Conservation (phyloP, 2,329 filamentous ascomycete genomes). For the Fonsecaea pugnacius region DNA sequence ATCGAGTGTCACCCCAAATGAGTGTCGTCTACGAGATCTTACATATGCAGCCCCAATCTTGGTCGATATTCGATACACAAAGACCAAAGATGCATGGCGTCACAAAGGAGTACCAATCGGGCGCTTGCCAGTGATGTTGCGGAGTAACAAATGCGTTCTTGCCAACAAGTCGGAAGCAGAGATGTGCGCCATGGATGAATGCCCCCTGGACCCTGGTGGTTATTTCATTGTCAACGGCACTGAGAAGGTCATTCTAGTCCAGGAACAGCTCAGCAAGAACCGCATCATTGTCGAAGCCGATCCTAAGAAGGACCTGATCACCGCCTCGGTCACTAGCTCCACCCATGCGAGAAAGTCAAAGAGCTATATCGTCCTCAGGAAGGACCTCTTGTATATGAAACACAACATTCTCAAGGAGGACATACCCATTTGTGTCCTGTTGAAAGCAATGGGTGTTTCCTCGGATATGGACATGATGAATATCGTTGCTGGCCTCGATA, state of each 20-base stretch:
- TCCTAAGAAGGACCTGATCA: constrained; percentile 87
- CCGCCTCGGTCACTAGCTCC: constrained; percentile 93
- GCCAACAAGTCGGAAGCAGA: constrained; percentile 80
- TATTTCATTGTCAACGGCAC: constrained; percentile 98
- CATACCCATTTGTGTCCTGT: constrained; percentile 89
- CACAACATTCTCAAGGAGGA: constrained; percentile 94
- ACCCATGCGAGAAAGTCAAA: constrained; percentile 98
- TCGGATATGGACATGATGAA: constrained; percentile 95
- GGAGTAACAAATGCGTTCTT: constrained; percentile 90
- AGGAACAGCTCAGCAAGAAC: constrained; percentile 99
- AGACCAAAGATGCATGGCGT: constrained; percentile 76
- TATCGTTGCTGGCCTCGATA: constrained; percentile 85
- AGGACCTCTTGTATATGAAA: constrained; percentile 83
- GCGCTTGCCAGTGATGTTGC: constrained; percentile 93
- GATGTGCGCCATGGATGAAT: constrained; percentile 94
- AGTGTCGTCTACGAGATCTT: constrained; percentile 93
- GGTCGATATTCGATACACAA: constrained; percentile 87
- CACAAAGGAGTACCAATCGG: constrained; percentile 78
- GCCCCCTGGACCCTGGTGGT: constrained; percentile 90
- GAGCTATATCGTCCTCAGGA: constrained; percentile 92
- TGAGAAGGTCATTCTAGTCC: constrained; percentile 97
- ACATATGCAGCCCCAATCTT: constrained; percentile 96
- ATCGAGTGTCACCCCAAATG: constrained; percentile 80
- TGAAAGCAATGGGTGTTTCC: constrained; percentile 91
- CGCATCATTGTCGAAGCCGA: constrained; percentile 95